phyloP scores from a whole-genome alignment of 164 flowering plant species.

The Kingdonia uniflora region DNA sequence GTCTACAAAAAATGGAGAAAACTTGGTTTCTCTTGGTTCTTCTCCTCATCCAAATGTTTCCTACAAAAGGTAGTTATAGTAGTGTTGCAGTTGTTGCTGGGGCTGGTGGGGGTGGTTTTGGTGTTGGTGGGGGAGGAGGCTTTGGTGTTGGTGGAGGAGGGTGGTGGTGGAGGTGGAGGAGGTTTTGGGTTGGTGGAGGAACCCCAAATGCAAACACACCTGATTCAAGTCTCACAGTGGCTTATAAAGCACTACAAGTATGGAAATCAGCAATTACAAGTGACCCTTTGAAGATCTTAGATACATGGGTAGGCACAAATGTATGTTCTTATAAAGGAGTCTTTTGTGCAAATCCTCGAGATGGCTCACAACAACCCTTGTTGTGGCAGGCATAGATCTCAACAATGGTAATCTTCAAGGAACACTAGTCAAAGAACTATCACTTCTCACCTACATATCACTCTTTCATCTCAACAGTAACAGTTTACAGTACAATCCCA shows the following conservation, averaged over 20 bases:
- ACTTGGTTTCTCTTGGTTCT: slow-evolving; percentile 6
- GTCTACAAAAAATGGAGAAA: slow-evolving; percentile 13
- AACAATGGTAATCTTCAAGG: slow-evolving; percentile 74
- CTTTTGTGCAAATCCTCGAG: slow-evolving; percentile 41
- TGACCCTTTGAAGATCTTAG: slow-evolving; percentile 53
- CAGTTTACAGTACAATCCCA: slow-evolving; percentile 65
- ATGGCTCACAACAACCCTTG: slow-evolving; percentile 14
- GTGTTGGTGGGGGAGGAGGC: slow-evolving; percentile 7
- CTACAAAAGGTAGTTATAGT: slow-evolving; percentile 23
- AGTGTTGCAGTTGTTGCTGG: slow-evolving; percentile 11
- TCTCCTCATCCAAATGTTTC: slow-evolving; percentile 13
- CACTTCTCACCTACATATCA: slow-evolving; percentile 47
- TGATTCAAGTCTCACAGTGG: slow-evolving; percentile 22
- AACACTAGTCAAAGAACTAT: slow-evolving; percentile 55
- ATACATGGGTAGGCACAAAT: slow-evolving; percentile 67
- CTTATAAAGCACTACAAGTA: slow-evolving; percentile 75
- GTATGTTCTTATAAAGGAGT: slow-evolving; percentile 84
- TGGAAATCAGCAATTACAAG: slow-evolving; percentile 84
- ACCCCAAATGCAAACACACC: slow-evolving; percentile 14
- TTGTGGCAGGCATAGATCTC: slow-evolving; percentile 70
- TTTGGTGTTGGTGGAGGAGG: slow-evolving; percentile 20
- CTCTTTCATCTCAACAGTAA: slow-evolving; percentile 82
- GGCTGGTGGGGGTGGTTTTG: not conserved
- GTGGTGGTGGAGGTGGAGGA: slow-evolving; percentile 34
- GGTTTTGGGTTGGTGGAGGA: slow-evolving; percentile 49